Evolutionary conservation across 2,329 filamentous ascomycete species (phyloP), one percentile per base, ranked within the genome.

Genomic region (Ophiocordyceps australis): DNA sequence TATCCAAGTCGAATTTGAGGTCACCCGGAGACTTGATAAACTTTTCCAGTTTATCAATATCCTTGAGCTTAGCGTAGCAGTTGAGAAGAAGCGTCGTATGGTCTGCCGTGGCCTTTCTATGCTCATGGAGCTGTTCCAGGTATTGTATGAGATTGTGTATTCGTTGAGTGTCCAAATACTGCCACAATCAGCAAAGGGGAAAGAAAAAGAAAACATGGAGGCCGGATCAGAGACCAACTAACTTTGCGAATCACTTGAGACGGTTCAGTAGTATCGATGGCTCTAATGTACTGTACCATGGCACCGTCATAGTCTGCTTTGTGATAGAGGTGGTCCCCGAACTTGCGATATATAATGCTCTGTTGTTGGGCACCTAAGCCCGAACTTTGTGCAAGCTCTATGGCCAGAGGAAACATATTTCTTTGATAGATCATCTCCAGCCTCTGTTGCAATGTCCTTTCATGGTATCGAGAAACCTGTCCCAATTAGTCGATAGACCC

Each of bases 111-210:
- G 89, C 91, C 44, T 76, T 86, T 41, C 86, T 74, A 40, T 91
- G 82, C 34, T 95, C 83, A 42, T 98, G 89, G 11, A 98, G 59
- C 49, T 98, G 83, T 52, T 98, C 91, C 3, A 98, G 62, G 42
- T 95, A 98, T 44, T 92, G 82, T 28, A 98, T 95, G 16, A 98
- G 60, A 43, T 95, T 98, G 40, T 94, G 83, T 50, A 98, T 94
- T 33, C 85, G 69, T 62, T 98, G 89, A 1, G 89, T 95, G 43
- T 98, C 89, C 20, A 98, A 63, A 41, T 92, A 98, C 71, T 85
- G 26, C 2, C 5, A 11, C 19, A 11, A 35, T 53, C 35, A 59
- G 46, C 9, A 14, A 13, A 13, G 21, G 7, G n/a, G n/a, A n/a
- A n/a, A n/a, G n/a, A n/a, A n/a, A n/a, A n/a, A n/a, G n/a, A n/a